Evolutionary conservation across 257 asterid species (phyloP).

Genomic region (Scutellaria galericulata): DNA sequence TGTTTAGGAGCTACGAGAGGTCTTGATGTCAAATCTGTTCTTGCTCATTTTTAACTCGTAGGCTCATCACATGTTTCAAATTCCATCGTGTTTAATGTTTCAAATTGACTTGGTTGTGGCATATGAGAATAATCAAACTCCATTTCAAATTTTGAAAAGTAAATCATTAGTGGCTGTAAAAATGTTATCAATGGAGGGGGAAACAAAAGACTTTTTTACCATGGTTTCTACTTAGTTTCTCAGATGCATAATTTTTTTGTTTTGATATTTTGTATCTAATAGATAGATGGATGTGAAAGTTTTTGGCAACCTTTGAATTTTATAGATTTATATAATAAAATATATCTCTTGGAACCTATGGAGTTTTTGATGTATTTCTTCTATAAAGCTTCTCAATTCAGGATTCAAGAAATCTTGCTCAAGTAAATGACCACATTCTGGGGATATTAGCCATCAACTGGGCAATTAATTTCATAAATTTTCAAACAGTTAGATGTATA

Average conservation of each 20-base stretch:
- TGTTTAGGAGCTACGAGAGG: too few relatives aligned
- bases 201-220: constrained; percentile 38
- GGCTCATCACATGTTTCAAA: too few relatives aligned
- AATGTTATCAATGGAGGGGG: constrained; percentile 36
- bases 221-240: constrained; percentile 34
- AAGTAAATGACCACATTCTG: constrained; percentile 14
- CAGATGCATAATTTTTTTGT: constrained; percentile 37
- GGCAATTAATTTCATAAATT: background rate
- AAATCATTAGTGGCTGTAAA: constrained; percentile 23
- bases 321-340: constrained; percentile 39
- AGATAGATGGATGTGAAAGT: constrained; percentile 47
- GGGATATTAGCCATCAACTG: background rate
- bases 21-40: too few relatives aligned
- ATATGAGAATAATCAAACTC: too few relatives aligned
- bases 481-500: background rate
- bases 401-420: constrained; percentile 33
- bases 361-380: constrained; percentile 17
- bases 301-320: constrained; percentile 32
- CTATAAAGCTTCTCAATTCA: constrained; percentile 31
- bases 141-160: too few relatives aligned
- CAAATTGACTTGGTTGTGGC: too few relatives aligned
- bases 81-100: too few relatives aligned
- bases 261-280: constrained; percentile 50
- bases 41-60: too few relatives aligned
- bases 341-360: constrained; percentile 3